A percentile compares a stretch with the other conserved stretches of the same genome.
Conservation (phyloP, 345 rosid species). For the Laguncularia racemosa region DNA sequence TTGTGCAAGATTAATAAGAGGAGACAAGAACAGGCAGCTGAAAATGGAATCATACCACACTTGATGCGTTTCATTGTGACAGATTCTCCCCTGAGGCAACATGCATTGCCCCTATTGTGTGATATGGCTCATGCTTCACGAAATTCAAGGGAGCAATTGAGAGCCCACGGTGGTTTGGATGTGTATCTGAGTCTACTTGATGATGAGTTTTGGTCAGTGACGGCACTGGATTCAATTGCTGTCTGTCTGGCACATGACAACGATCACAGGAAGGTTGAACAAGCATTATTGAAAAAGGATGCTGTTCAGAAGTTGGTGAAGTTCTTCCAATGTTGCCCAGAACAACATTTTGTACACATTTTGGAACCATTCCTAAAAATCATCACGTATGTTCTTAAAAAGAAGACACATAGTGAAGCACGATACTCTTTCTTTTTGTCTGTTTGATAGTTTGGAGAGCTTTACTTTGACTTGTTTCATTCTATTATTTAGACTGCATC, state of each 20-base stretch:
- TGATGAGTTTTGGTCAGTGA: slow-evolving; percentile 82
- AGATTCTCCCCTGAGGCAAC: slow-evolving; percentile 67
- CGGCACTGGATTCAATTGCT: slow-evolving; percentile 92
- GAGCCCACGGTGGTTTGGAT: slow-evolving; percentile 96
- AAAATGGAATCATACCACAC: slow-evolving; percentile 98
- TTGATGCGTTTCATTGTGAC: slow-evolving; percentile 80
- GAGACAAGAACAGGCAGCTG: slow-evolving; percentile 99
- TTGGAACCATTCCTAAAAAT: slow-evolving; percentile 99
- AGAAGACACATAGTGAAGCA: no score
- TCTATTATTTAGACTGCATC: no score
- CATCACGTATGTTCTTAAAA: slow-evolving; percentile 62
- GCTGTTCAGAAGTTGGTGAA: slow-evolving; percentile 82
- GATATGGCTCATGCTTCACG: slow-evolving; percentile 99
- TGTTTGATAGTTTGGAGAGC: no score
- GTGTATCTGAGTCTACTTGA: slow-evolving; percentile 88
- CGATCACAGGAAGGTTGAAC: slow-evolving; percentile 93
- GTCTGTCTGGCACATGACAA: slow-evolving; percentile 98
- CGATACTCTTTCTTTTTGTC: no score
- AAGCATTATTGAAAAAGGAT: slow-evolving; percentile 81
- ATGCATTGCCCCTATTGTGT: slow-evolving; percentile 85
- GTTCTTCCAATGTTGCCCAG: slow-evolving; percentile 93
- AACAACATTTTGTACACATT: slow-evolving; percentile 89
- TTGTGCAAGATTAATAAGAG: slow-evolving; percentile 99
- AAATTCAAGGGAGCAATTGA: slow-evolving; percentile 91
- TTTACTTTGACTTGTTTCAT: no score